These are phyloP conservation scores for Candida wancherniae DNA, from an alignment of 805 yeast species.

Conservation along the genomic window DNA sequence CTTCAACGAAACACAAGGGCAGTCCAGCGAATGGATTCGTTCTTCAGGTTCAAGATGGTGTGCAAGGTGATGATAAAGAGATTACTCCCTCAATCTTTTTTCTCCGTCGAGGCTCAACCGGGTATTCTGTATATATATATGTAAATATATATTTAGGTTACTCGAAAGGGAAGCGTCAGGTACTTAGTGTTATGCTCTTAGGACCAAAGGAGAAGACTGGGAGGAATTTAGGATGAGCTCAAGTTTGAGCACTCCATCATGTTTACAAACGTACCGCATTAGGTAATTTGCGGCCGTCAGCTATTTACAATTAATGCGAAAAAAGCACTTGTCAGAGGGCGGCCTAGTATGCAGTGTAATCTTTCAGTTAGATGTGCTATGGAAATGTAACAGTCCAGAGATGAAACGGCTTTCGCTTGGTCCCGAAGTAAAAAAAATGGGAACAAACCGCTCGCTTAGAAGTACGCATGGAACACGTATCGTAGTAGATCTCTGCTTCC, in stretches of 20 bases:
- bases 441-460: too few species aligned
- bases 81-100: constrained; percentile 1
- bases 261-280: constrained; percentile 18
- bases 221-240: constrained; percentile 7
- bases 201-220: constrained; percentile 13
- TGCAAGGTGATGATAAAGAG: not conserved
- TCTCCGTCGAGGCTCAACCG: not conserved
- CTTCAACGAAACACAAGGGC: too few species aligned
- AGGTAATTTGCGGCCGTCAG: constrained; percentile 10
- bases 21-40: not conserved
- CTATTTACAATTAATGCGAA: constrained; percentile 17
- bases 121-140: constrained; percentile 6
- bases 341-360: not conserved
- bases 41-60: not conserved
- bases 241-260: constrained; percentile 5
- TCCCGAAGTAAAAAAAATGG: too few species aligned
- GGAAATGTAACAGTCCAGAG: too few species aligned
- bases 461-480: too few species aligned
- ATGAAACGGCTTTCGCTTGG: too few species aligned
- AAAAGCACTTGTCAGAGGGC: constrained; percentile 11
- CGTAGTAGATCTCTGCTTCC: too few species aligned
- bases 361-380: too few species aligned
- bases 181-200: constrained; percentile 13
- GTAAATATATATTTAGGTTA: not conserved
- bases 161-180: not conserved